A percentile compares a stretch with the other conserved stretches of the same genome.
These are phyloP conservation scores for Linnemannia schmuckeri DNA, from an alignment of 192 early-diverging fungal genomes.

Conservation along the genomic window DNA sequence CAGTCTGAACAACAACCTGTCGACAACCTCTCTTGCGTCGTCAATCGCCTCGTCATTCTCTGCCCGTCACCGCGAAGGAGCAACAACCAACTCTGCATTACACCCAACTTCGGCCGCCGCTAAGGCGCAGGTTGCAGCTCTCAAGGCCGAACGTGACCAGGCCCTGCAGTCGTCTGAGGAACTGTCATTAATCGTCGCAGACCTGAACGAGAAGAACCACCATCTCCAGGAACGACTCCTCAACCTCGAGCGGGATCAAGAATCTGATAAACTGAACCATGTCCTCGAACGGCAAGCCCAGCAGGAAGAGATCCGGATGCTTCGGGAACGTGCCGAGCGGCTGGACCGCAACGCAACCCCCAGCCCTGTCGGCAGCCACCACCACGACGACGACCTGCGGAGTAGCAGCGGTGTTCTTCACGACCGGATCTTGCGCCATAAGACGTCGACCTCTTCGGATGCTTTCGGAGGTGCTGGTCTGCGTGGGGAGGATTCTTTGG, in stretches of 20 bases:
- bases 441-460: slow-evolving; percentile 30
- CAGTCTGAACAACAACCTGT: slow-evolving; percentile 14
- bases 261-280: slow-evolving; percentile 42
- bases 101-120: slow-evolving; percentile 3
- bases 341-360: slow-evolving; percentile 50
- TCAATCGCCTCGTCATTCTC: slow-evolving; percentile 29
- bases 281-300: slow-evolving; percentile 34
- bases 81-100: not conserved
- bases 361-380: slow-evolving; percentile 17
- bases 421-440: slow-evolving; percentile 33
- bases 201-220: slow-evolving; percentile 53
- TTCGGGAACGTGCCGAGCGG: slow-evolving; percentile 49
- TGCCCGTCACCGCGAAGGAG: slow-evolving; percentile 13
- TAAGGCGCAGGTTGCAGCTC: slow-evolving; percentile 19
- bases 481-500: slow-evolving; percentile 42
- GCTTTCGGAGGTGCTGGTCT: not conserved
- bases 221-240: slow-evolving; percentile 44
- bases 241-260: slow-evolving; percentile 40
- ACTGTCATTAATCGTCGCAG: slow-evolving; percentile 44
- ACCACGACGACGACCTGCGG: slow-evolving; percentile 14
- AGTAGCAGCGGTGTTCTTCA: not conserved
- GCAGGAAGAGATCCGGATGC: slow-evolving; percentile 28
- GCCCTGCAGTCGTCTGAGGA: slow-evolving; percentile 46
- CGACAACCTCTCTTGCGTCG: slow-evolving; percentile 26
- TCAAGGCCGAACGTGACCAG: slow-evolving; percentile 39